phyloP scores from a whole-genome alignment of 2,329 filamentous ascomycete species.

The Cercospora zeae-maydis region DNA sequence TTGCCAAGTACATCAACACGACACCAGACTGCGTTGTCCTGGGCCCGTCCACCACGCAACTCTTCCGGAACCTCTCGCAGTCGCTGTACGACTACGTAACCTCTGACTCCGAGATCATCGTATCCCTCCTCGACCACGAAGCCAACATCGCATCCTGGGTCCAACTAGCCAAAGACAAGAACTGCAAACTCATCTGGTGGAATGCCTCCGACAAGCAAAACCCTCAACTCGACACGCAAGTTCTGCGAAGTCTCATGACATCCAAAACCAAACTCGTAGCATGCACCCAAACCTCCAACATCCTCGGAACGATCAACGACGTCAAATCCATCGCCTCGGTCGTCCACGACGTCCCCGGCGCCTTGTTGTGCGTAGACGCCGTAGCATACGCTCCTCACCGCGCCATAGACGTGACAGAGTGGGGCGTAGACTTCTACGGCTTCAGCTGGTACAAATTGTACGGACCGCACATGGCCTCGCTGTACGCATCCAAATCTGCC shows the following conservation, averaged over 20 bases:
- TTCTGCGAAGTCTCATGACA: conserved; percentile 58
- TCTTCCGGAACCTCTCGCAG: conserved; percentile 66
- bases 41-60: conserved; percentile 70
- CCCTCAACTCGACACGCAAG: conserved; percentile 57
- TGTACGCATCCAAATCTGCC: conserved; percentile 61
- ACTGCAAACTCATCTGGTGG: conserved; percentile 69
- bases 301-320: conserved; percentile 68
- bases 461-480: conserved; percentile 68
- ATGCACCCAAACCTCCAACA: conserved; percentile 70
- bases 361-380: conserved; percentile 68
- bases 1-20: conserved; percentile 69
- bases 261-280: conserved; percentile 65
- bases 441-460: conserved; percentile 84
- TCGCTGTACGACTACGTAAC: conserved; percentile 56
- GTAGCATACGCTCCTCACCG: conserved; percentile 75
- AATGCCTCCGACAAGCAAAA: conserved; percentile 42
- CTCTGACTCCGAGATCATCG: conserved; percentile 56
- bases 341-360: conserved; percentile 52
- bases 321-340: conserved; percentile 54
- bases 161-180: conserved; percentile 59
- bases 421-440: conserved; percentile 72
- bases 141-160: conserved; percentile 74
- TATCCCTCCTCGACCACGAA: conserved; percentile 73
- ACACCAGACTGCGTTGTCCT: conserved; percentile 64
- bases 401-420: conserved; percentile 61